These are phyloP conservation scores for Corylus heterophylla DNA, from an alignment of 306 rosid species.

Conservation along the genomic window DNA sequence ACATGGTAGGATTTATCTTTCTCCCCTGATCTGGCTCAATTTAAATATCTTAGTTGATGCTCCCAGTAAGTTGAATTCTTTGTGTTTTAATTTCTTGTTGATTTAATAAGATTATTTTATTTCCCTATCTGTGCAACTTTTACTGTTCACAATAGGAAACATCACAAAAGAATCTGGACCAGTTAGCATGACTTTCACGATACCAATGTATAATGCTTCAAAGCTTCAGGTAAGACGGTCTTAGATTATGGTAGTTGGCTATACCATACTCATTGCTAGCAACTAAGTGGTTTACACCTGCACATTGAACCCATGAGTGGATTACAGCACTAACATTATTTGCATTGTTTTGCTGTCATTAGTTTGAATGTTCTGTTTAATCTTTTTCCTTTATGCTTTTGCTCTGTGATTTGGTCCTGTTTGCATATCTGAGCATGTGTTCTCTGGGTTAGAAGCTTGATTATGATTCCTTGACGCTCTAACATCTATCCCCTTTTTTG, in stretches of 20 bases:
- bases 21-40: neutral
- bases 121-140: constrained; percentile 22
- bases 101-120: constrained; percentile 17
- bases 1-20: constrained; percentile 45
- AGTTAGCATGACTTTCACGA: constrained; percentile 87
- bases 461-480: neutral
- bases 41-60: constrained; percentile 14
- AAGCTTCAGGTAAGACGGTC: constrained; percentile 64
- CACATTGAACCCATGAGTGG: neutral
- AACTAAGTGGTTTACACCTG: neutral
- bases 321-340: neutral
- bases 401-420: constrained; percentile 18
- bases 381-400: constrained; percentile 5
- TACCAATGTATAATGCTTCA: constrained; percentile 79
- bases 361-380: neutral
- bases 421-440: constrained; percentile 6
- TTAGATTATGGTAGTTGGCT: constrained; percentile 15
- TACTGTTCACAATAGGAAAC: constrained; percentile 50
- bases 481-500: neutral
- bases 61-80: constrained; percentile 12
- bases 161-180: constrained; percentile 83
- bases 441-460: constrained; percentile 1
- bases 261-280: neutral
- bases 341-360: constrained; percentile 1
- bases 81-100: constrained; percentile 3